Evolutionary conservation across 2,329 filamentous ascomycete genomes (phyloP).

Genomic region (Ascochyta koolunga): DNA sequence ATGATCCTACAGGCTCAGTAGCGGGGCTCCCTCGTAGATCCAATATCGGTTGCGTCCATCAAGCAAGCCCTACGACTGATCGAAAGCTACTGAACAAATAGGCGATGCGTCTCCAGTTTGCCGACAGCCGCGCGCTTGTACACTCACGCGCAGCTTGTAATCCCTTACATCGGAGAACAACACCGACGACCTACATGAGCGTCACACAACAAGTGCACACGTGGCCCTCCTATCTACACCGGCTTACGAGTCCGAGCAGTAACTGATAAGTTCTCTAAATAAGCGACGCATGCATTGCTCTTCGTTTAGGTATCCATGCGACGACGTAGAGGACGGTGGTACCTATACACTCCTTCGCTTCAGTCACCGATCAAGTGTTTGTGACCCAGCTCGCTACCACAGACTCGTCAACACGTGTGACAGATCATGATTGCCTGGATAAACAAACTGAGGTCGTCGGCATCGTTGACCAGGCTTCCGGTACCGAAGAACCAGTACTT

Average conservation of each 20-base stretch:
- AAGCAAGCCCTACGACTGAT: neutral
- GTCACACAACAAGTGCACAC: neutral
- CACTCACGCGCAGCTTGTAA: neutral
- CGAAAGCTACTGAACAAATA: neutral
- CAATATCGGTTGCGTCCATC: neutral
- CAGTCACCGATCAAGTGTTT: neutral
- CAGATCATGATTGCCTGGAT: neutral
- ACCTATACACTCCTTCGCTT: neutral
- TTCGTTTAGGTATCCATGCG: neutral
- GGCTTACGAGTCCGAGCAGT: neutral
- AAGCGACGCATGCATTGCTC: neutral
- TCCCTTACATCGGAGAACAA: neutral
- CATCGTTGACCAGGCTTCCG: neutral
- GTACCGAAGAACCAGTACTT: neutral
- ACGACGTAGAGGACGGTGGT: neutral
- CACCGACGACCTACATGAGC: neutral
- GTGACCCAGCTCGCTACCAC: neutral
- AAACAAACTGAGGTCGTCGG: neutral
- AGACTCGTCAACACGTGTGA: neutral
- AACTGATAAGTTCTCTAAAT: neutral
- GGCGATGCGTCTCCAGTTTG: neutral
- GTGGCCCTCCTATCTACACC: neutral
- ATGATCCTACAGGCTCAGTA: neutral
- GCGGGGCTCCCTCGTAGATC: neutral
- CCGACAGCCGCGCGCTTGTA: conserved; percentile 5